phyloP scores from a whole-genome alignment of 805 yeast genomes.

The Scheffersomyces lignosus region DNA sequence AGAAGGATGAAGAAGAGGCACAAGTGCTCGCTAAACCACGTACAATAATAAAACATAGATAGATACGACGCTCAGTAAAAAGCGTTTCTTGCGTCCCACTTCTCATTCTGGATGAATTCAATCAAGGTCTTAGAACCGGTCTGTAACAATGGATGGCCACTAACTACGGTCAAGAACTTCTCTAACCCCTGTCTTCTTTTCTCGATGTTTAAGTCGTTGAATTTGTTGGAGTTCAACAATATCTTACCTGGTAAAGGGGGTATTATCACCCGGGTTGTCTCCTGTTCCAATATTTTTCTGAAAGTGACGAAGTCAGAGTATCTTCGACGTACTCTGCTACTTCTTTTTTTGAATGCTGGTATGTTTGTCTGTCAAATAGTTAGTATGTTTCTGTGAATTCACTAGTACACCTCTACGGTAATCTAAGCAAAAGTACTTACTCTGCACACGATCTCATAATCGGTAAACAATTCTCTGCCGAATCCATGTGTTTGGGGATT shows the following conservation, averaged over 20 bases:
- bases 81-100: slow-evolving; percentile 51
- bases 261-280: slow-evolving; percentile 74
- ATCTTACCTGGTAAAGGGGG: slow-evolving; percentile 94
- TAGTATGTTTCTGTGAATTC: neutral
- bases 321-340: slow-evolving; percentile 74
- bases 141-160: slow-evolving; percentile 92
- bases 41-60: no score
- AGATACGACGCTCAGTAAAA: no score
- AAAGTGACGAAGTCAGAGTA: slow-evolving; percentile 89
- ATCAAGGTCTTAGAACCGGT: slow-evolving; percentile 76
- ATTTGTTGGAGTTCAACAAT: slow-evolving; percentile 61
- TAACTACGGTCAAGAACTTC: slow-evolving; percentile 71
- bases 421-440: slow-evolving; percentile 23
- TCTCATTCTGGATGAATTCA: slow-evolving; percentile 84
- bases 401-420: neutral
- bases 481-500: slow-evolving; percentile 76
- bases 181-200: slow-evolving; percentile 82
- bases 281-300: slow-evolving; percentile 69
- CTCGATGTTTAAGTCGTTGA: slow-evolving; percentile 80
- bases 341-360: slow-evolving; percentile 73
- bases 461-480: slow-evolving; percentile 75
- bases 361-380: slow-evolving; percentile 61
- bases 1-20: no score
- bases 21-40: no score
- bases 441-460: slow-evolving; percentile 84